Percentiles rank a stretch among this genome's conserved stretches.
phyloP scores from a whole-genome alignment of 192 early-diverging fungal species.

The Oehlia diaphana region DNA sequence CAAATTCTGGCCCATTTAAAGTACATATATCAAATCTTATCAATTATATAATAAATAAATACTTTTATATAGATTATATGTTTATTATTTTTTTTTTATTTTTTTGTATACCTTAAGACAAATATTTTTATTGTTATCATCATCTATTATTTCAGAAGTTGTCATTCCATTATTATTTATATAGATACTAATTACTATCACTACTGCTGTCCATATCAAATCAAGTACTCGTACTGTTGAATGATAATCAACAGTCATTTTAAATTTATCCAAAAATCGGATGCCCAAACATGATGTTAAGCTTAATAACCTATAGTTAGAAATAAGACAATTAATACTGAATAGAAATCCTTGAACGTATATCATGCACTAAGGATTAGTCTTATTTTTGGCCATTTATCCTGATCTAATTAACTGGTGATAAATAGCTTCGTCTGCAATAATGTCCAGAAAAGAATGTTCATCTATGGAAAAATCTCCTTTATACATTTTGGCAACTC shows the following conservation, averaged over 20 bases:
- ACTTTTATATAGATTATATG: no score
- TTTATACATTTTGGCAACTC: neutral
- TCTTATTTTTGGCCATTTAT: no score
- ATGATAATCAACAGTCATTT: conserved; percentile 16
- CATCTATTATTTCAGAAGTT: neutral
- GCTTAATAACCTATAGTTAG: neutral
- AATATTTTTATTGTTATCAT: neutral
- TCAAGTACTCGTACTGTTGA: neutral
- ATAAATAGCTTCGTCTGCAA: neutral
- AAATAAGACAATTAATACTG: neutral
- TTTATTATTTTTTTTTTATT: no score
- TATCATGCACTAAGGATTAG: no score
- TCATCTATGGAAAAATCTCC: neutral
- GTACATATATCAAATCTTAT: no score
- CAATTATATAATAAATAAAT: no score
- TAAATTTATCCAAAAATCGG: conserved; percentile 20
- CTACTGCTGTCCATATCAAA: neutral
- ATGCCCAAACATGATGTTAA: neutral
- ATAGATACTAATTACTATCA: neutral
- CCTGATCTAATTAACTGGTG: neutral
- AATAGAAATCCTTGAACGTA: no score
- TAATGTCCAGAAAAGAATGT: neutral
- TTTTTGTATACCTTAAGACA: neutral
- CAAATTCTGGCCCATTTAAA: no score
- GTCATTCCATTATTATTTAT: conserved; percentile 6